Evolutionary conservation across 1,139 yeast genomes (phyloP).

Genomic region (Zygoascus hellenicus): DNA sequence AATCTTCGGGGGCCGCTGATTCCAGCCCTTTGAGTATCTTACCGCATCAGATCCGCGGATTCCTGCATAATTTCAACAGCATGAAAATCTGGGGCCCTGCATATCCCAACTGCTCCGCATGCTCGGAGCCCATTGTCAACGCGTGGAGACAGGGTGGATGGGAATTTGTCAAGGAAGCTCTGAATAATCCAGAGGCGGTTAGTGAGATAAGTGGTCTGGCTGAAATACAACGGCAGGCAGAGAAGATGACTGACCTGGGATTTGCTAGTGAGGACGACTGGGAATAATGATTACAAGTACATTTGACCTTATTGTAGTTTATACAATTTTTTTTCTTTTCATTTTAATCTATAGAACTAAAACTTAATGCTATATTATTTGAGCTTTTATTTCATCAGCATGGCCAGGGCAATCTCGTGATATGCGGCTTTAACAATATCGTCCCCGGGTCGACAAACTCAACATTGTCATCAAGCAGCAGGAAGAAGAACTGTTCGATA

Average conservation of each 20-base stretch:
- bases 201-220: slow-evolving; percentile 76
- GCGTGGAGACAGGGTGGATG: slow-evolving; percentile 56
- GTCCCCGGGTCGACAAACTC: too few relatives aligned
- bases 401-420: too few relatives aligned
- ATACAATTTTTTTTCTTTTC: too few relatives aligned
- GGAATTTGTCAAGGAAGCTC: slow-evolving; percentile 70
- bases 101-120: slow-evolving; percentile 77
- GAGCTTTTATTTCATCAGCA: too few relatives aligned
- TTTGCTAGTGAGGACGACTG: slow-evolving; percentile 12
- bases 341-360: too few relatives aligned
- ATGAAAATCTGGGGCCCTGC: slow-evolving; percentile 64
- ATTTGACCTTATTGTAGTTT: too few relatives aligned
- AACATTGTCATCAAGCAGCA: too few relatives aligned
- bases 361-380: too few relatives aligned
- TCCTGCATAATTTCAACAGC: slow-evolving; percentile 57
- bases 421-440: too few relatives aligned
- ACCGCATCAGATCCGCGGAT: slow-evolving; percentile 92
- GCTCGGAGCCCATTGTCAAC: slow-evolving; percentile 55
- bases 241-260: slow-evolving; percentile 44
- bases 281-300: neutral
- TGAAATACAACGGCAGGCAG: slow-evolving; percentile 68
- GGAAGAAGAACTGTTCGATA: too few relatives aligned
- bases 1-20: slow-evolving; percentile 20
- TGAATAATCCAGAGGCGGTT: slow-evolving; percentile 58
- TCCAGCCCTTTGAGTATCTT: slow-evolving; percentile 51